Percentiles rank a stretch among this genome's conserved stretches.
Evolutionary conservation across 371 early-diverging fungal species (phyloP).

Genomic region (Capillidium rhysosporum): DNA sequence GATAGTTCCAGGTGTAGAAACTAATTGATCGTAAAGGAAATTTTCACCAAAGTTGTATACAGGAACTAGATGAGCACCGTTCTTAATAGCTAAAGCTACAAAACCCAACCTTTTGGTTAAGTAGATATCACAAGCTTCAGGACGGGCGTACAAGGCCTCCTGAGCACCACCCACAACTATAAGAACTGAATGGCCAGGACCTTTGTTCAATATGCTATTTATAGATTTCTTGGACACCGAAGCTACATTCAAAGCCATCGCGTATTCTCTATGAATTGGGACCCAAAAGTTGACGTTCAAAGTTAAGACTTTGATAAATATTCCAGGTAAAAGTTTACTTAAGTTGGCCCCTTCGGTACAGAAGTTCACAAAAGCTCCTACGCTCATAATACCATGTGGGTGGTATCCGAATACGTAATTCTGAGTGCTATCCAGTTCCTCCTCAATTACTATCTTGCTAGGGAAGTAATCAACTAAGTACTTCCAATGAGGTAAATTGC

Average conservation of each 20-base stretch:
- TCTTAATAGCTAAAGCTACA: constrained; percentile 56
- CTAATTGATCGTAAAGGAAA: constrained; percentile 35
- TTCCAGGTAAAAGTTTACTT: constrained; percentile 40
- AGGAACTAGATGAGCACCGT: constrained; percentile 50
- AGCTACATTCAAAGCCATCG: constrained; percentile 45
- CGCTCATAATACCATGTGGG: constrained; percentile 67
- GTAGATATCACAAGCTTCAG: constrained; percentile 38
- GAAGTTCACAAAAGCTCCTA: constrained; percentile 67
- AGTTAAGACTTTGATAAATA: constrained; percentile 34
- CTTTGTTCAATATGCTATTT: constrained; percentile 42
- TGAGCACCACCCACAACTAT: constrained; percentile 66
- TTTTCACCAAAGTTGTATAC: constrained; percentile 69
- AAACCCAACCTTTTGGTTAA: constrained; percentile 56
- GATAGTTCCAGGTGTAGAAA: constrained; percentile 2
- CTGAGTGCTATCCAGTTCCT: constrained; percentile 45
- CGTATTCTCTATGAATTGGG: constrained; percentile 54
- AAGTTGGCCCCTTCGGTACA: constrained; percentile 49
- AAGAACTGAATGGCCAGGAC: constrained; percentile 47
- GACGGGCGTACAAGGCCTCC: constrained; percentile 44
- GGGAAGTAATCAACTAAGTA: constrained; percentile 9
- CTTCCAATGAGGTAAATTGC: not conserved
- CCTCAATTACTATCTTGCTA: constrained; percentile 14
- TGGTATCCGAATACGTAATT: constrained; percentile 64
- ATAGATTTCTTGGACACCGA: constrained; percentile 57
- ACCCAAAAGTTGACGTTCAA: constrained; percentile 35